Evolutionary conservation across 2,329 filamentous ascomycete genomes (phyloP), one percentile per base, ranked within the genome.

Genomic region (Beauveria brongniartii): DNA sequence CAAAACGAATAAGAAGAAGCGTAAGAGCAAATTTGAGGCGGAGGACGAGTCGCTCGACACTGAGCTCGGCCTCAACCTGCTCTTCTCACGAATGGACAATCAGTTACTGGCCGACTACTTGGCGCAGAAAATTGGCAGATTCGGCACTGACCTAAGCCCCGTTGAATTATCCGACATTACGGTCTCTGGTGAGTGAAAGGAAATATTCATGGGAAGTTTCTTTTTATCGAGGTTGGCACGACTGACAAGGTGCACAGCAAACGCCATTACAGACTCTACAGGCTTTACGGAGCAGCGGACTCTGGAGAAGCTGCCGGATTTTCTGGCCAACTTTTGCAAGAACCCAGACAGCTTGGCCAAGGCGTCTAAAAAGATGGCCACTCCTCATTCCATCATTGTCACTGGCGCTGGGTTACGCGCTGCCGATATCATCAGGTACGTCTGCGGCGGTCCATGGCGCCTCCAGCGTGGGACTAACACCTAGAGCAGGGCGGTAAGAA

Each of bases 351-450:
- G 78, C 60, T 78, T 96, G 22, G 81, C 80, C 1, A 80, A 83
- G 59, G 82, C 89, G 0, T 82, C 89, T 0, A 83, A 88, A 74
- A 79, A 85, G 67, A 87, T 86, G 46, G 89, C 89, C 6, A 78
- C 85, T 1, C 90, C 90, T 37, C 94, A 97, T 73, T 97, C 93
- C 1, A 80, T 99, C 59, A 85, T 99, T 41, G 83, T 99, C n/a
- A 86, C 92, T 14, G 85, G 85, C 9, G 91, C 92, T 6, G 94
- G 91, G 0, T 78, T 97, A 61, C 82, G 94, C 68, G 92, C 94
- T 5, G 92, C 93, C 18, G 90, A 97, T 69, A 76, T 97, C 52
- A 87, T 89, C 30, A 84, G 88, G 86, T 89, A 77, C 48, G 73
- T 16, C 3, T 26, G 20, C 7, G 51, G 18, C 20, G 20, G 26